Percentiles rank a stretch among this genome's conserved stretches.
phyloP scores from a whole-genome alignment of 2,329 filamentous ascomycete genomes.

The Gliomastix tumulicola region DNA sequence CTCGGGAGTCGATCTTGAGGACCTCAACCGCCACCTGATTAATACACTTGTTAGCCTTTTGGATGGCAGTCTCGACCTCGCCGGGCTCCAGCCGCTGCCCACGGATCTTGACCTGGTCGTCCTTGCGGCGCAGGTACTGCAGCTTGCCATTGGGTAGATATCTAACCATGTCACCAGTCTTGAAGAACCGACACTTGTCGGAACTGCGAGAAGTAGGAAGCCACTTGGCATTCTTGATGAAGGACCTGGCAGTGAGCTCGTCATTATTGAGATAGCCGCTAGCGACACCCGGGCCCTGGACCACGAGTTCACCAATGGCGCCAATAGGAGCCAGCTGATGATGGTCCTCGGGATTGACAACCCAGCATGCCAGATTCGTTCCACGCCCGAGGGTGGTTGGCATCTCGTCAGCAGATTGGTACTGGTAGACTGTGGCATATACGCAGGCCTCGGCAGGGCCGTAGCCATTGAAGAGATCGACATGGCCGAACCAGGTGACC shows the following conservation, averaged over 20 bases:
- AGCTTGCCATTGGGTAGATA: slow-evolving; percentile 8
- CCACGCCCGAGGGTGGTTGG: neutral
- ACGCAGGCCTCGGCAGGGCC: slow-evolving; percentile 10
- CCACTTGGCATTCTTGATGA: slow-evolving; percentile 5
- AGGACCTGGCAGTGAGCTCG: slow-evolving; percentile 8
- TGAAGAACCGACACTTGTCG: too few species aligned
- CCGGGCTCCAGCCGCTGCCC: slow-evolving; percentile 10
- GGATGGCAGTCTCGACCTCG: slow-evolving; percentile 8
- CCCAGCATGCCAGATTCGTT: slow-evolving; percentile 6
- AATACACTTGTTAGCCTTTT: too few species aligned
- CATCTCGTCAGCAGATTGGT: neutral
- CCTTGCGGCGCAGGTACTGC: slow-evolving; percentile 9
- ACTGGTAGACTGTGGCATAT: neutral
- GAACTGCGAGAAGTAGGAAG: too few species aligned
- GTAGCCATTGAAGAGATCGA: slow-evolving; percentile 7
- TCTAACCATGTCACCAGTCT: slow-evolving; percentile 9
- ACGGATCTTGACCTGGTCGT: slow-evolving; percentile 11
- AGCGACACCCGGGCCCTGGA: neutral
- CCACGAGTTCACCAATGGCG: neutral
- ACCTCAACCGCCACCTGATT: slow-evolving; percentile 17
- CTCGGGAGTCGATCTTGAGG: too few species aligned
- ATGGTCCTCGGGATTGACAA: slow-evolving; percentile 8
- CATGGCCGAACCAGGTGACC: slow-evolving; percentile 7
- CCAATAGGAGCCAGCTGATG: slow-evolving; percentile 1
- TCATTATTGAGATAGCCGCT: slow-evolving; percentile 8